Base-by-base conservation (phyloP, 2,329 filamentous ascomycete species). In the Penicillium sp. region DNA sequence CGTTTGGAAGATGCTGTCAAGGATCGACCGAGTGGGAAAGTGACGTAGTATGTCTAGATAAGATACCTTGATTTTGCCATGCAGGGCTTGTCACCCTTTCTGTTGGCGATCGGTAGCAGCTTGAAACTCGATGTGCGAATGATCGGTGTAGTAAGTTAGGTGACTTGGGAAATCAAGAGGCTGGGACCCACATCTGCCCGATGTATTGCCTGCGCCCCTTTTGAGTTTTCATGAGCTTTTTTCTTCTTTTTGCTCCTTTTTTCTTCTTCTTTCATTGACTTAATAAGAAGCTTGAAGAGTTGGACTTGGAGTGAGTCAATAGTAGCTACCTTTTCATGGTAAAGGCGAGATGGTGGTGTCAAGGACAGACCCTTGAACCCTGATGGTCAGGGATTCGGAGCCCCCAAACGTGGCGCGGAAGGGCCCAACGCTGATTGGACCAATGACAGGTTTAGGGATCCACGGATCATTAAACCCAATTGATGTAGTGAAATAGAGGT, bases 401-500 rank as follows among this genome's bases (percentile, higher is more conserved):
- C 39, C 42, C 42, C 42, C 33, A 51, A 58, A 58, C 55, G 55
- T 59, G 55, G 57, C 48, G 51, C 11, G 2, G 14, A 10, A 42
- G 33, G 37, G 16, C 37, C 22, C 10, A 4, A 10, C 16, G 22
- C 19, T 58, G 51, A 59, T 60, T 60, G 52, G 56, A 22, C 51
- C 29, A 54, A 57, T 59, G 35, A 55, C 29, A 52, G 31, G n/a
- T 22, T 8, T 8, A 8, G 49, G 46, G 57, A 60, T 55, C 59
- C 61, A 62, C 61, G 44, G 56, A 63, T 61, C 55, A 45, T 43
- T 52, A 29, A 39, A 52, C 44, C 22, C 43, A 58, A 54, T 29
- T n/a, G 48, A 56, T 57, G 44, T 39, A 42, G 39, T 42, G 39
- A 49, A 65, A 65, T 54, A 27, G 43, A 59, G 64, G 65, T 60